These are phyloP conservation scores for Stenogyne calaminthoides DNA, from an alignment of 305 asterid genomes.

Conservation along the genomic window DNA sequence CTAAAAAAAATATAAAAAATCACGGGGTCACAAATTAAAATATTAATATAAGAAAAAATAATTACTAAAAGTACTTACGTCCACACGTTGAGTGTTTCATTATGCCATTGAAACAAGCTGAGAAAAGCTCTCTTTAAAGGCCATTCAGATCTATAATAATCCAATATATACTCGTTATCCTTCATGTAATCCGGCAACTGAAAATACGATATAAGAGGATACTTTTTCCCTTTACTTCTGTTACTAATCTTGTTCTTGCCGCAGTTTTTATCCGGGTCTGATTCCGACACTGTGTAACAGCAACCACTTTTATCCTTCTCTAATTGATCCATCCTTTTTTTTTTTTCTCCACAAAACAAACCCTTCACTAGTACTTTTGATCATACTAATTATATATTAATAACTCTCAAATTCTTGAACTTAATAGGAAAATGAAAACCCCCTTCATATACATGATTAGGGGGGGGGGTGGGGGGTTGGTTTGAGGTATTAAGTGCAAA, in stretches of 20 bases:
- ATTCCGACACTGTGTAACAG: background rate
- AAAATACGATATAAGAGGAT: constrained; percentile 48
- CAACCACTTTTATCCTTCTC: constrained; percentile 23
- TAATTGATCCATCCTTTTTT: constrained; percentile 40
- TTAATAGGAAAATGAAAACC: background rate
- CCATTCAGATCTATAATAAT: constrained; percentile 83
- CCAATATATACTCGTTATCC: constrained; percentile 77
- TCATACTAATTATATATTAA: constrained; percentile 1
- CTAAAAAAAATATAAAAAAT: background rate
- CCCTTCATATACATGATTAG: background rate
- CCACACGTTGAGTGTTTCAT: constrained; percentile 96
- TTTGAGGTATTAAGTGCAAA: constrained; percentile 24
- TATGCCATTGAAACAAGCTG: constrained; percentile 91
- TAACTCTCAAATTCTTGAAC: background rate
- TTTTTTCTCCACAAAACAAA: constrained; percentile 42
- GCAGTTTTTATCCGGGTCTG: background rate
- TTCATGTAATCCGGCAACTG: constrained; percentile 92
- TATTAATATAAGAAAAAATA: background rate
- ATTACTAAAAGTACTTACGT: constrained; percentile 52
- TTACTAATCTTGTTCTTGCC: constrained; percentile 14
- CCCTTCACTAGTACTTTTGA: constrained; percentile 25
- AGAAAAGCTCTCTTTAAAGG: constrained; percentile 66
- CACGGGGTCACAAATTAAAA: background rate
- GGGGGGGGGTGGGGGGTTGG: background rate
- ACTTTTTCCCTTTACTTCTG: constrained; percentile 28